Base-by-base conservation (phyloP, 2,329 filamentous ascomycete genomes). In the Phyllosticta ampelicida region DNA sequence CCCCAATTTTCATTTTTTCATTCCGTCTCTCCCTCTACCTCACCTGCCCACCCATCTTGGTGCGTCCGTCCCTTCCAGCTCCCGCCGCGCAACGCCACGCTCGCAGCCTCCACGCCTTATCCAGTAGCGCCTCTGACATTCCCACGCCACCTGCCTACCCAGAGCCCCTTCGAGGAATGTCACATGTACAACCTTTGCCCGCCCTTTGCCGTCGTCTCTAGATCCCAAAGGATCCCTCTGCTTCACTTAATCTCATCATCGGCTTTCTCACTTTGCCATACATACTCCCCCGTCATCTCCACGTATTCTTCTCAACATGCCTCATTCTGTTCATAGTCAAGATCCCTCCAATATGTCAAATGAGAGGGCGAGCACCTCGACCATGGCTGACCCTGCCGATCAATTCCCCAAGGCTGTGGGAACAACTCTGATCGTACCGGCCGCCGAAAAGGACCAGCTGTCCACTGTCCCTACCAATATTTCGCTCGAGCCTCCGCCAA, bases 391-490 rank as follows among this genome's bases (percentile, higher is more conserved):
- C 54, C 67, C 69, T 23, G 66, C 67, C 53, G 65, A 66, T 60
- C 65, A 64, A 11, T 71, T 71, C 58, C 70, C 70, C 26, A 69
- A 65, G 60, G 65, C 65, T 56, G 70, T 69, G 9, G 70, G 70
- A 54, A 63, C 65, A 54, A 63, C 66, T 51, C 60, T 70, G 56
- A 63, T 68, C 51, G 64, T 62, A 16, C 68, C 68, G 54, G 67
- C 70, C 26, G 56, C 64, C 18, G 57, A 59, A 54, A 66, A 57
- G 23, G 65, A 64, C 36, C 67, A 67, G n/a, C 65, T 67, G 44
- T 70, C 70, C 28, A 70, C 70, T 50, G 65, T 68, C n/a, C 64
- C 66, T 9, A 72, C 71, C 21, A 70, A 67, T 20, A 70, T 73
- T 53, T 73, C 71, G 49, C 72, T 72, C 60, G 66, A 59, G 20